Base-by-base conservation (phyloP, 106 monocot species). In the Apostasia shenzhenica region DNA sequence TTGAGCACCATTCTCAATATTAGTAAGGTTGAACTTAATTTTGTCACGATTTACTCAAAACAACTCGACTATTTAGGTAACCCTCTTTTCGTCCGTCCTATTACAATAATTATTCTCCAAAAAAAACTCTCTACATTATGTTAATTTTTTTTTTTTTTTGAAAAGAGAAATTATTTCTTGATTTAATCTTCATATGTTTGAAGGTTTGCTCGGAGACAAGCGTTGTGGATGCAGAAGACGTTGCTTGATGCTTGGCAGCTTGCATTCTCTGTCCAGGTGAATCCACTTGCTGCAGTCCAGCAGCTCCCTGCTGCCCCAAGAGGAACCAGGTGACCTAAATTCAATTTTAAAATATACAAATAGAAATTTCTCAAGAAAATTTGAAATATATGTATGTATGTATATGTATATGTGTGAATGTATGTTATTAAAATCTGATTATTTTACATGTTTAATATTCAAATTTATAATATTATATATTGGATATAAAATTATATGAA, bases 201-300 rank as follows among this genome's bases (percentile, higher is more conserved):
- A 84, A 95, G 91, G 71, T 47, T 80, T 63, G 67, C 75, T 10
- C 14, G 48, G n/a, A 75, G 47, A 38, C 82, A 82, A 61, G 72
- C 48, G 46, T 61, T 59, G 44, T 73, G 74, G 38, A 14, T 95
- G 48, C 75, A 70, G 69, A 87, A 67, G 73, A 82, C 76, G 40
- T 65, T 86, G 61, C 14, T 78, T 52, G 95, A 95, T 78, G 81
- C 86, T 6, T 80, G 83, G 88, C 81, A 80, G 60, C 81, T 95
- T 13, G 95, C 95, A 2, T 95, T 95, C 74, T 91, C 88, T 47
- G 79, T 91, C 61, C 91, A 95, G 68, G 78, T 91, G 67, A 91
- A 95, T 62, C 88, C 95, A 59, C 77, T 91, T 38, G 95, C 95
- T 45, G 86, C 91, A 43, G 86, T 91, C 4, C 88, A 95, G 72